A percentile compares a stretch with the other conserved stretches of the same genome.
Evolutionary conservation across 257 asterid genomes (phyloP).

Genomic region (Phtheirospermum japonicum): DNA sequence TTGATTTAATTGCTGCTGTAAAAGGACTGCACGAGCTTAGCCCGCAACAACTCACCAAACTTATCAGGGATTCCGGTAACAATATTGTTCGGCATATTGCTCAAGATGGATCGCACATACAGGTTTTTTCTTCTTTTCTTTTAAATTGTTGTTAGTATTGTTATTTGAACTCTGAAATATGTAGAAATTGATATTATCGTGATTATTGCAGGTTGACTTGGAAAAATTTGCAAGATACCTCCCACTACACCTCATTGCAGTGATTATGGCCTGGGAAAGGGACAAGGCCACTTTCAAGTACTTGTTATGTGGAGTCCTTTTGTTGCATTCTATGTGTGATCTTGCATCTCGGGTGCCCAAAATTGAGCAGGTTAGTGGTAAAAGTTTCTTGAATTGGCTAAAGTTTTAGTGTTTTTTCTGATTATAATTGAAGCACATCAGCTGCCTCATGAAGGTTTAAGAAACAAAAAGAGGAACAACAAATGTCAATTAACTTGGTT

Average conservation of each 20-base stretch:
- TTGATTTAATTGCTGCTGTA: conserved; percentile 81
- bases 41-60: conserved; percentile 75
- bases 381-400: conserved; percentile 1
- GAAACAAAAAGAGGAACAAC: neutral
- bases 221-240: conserved; percentile 81
- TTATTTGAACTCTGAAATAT: conserved; percentile 8
- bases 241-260: conserved; percentile 86
- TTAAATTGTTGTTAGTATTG: conserved; percentile 4
- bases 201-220: conserved; percentile 66
- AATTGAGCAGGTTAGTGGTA: conserved; percentile 72
- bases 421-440: conserved; percentile 8
- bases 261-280: conserved; percentile 71
- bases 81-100: conserved; percentile 49
- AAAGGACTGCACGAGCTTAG: conserved; percentile 79
- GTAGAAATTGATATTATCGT: conserved; percentile 19
- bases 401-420: neutral
- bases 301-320: conserved; percentile 83
- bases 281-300: conserved; percentile 69
- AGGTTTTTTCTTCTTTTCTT: conserved; percentile 43
- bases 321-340: conserved; percentile 84
- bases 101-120: conserved; percentile 62
- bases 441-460: neutral
- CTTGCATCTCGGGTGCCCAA: conserved; percentile 86
- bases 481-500: conserved; percentile 14
- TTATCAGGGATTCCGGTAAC: conserved; percentile 75